Base-by-base conservation (phyloP, 2,329 filamentous ascomycete genomes). In the Onygena corvina region DNA sequence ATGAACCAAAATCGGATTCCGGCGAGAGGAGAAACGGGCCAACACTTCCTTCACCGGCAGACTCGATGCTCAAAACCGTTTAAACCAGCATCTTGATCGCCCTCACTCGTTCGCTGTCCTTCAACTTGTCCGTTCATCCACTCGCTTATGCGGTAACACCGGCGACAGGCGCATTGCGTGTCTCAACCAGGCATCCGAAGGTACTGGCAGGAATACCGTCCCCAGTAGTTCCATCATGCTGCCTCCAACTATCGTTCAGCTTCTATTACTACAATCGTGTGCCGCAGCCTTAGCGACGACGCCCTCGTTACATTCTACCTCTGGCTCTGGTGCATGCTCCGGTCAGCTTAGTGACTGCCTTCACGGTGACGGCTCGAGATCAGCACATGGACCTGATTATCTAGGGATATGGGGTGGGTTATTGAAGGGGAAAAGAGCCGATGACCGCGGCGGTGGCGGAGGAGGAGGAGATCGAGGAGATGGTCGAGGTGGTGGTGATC, bases 111-210 rank as follows among this genome's bases (percentile, higher is more conserved):
- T 23, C 20, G 20, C 3, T n/a, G n/a, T n/a, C 4, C 36, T 12
- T 40, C n/a, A 4, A 25, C 11, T 38, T 11, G 12, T 38, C n/a
- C n/a, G n/a, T n/a, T n/a, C 16, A 9, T 23, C 25, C 36, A 12
- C 18, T 40, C 36, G 8, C n/a, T 40, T 23, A 40, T 23, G 18
- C 18, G 18, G n/a, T 21, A 40, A 23, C 36, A 12, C 36, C 18
- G 25, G n/a, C 36, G 18, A 25, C 36, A 20, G 36, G 36, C 36
- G 36, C 36, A 8, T 40, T 40, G 36, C n/a, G n/a, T 40, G 34
- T 8, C 7, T 40, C 25, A 23, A 40, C 11, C 36, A 21, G 12
- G 8, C 20, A 3, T 18, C 36, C 36, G 36, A 12, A 40, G 36
- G 36, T 12, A 14, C 25, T 21, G 14, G 20, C 20, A n/a, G n/a